phyloP scores from a whole-genome alignment of 2,329 filamentous ascomycete species.

The Madurella mycetomatis region DNA sequence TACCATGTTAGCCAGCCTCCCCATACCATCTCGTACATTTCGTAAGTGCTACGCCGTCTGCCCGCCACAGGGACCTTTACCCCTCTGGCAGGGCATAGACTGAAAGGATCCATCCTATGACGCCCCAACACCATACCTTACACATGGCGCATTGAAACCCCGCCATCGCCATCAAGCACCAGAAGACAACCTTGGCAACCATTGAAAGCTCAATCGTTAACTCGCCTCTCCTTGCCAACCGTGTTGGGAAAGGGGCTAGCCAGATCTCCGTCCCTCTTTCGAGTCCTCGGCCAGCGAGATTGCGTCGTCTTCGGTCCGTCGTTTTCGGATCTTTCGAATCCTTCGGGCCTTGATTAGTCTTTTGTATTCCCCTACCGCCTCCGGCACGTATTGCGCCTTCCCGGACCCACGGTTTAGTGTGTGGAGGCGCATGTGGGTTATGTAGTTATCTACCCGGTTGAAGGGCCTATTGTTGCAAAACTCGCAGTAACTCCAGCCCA shows the following conservation, averaged over 20 bases:
- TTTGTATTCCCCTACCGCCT: constrained; percentile 26
- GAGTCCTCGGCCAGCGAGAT: neutral
- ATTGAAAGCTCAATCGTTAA: too few species aligned
- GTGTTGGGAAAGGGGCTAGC: too few species aligned
- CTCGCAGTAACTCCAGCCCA: constrained; percentile 30
- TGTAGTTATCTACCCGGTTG: constrained; percentile 38
- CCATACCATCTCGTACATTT: neutral
- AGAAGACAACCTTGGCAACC: too few species aligned
- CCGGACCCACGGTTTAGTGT: constrained; percentile 29
- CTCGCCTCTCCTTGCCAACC: too few species aligned
- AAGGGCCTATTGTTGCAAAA: constrained; percentile 36
- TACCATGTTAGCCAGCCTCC: neutral
- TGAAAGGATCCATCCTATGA: too few species aligned
- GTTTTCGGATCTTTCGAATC: neutral
- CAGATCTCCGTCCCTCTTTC: too few species aligned
- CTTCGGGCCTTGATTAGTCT: constrained; percentile 2
- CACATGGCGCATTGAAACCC: too few species aligned
- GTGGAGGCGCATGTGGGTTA: constrained; percentile 37
- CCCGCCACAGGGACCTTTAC: too few species aligned
- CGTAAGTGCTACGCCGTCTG: too few species aligned
- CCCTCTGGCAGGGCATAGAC: too few species aligned
- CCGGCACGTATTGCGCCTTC: constrained; percentile 30
- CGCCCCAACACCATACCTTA: too few species aligned
- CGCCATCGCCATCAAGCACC: too few species aligned
- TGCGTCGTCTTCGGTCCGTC: neutral